Conservation (phyloP, 108 stramenopile genomes). For the Cafeteria roenbergensis region DNA sequence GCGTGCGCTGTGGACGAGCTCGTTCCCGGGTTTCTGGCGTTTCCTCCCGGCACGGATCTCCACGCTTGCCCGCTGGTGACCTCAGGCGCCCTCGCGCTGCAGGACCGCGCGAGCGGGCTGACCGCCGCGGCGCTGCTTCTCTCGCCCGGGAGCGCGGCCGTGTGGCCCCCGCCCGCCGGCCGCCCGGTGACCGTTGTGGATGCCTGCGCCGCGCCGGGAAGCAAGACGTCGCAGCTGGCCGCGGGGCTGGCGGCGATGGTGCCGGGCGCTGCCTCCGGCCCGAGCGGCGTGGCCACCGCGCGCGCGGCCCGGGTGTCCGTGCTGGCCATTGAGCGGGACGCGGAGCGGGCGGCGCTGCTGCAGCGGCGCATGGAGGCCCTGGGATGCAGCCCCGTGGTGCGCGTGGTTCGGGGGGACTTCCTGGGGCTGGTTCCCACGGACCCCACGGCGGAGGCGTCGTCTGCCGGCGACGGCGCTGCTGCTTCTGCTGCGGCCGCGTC, state of each 20-base stretch:
- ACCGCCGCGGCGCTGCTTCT: too few species aligned
- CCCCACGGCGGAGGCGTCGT: not conserved
- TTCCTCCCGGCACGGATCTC: too few species aligned
- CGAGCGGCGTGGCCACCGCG: not conserved
- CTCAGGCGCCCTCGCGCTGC: too few species aligned
- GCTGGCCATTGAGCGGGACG: constrained; percentile 73
- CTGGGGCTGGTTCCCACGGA: constrained; percentile 7
- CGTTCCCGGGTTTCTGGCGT: too few species aligned
- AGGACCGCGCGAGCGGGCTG: too few species aligned
- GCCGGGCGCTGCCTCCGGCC: constrained; percentile 6
- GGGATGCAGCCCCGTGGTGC: constrained; percentile 16
- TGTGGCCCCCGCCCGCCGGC: constrained; percentile 38
- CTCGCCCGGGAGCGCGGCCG: too few species aligned
- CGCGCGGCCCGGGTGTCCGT: constrained; percentile 36
- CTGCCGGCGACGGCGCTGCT: too few species aligned
- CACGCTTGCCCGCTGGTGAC: too few species aligned
- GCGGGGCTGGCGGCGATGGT: constrained; percentile 30
- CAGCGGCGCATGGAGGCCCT: constrained; percentile 48
- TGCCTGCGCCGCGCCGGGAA: constrained; percentile 97
- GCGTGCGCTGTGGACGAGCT: too few species aligned
- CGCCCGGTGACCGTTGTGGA: constrained; percentile 49
- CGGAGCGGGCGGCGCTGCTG: constrained; percentile 56
- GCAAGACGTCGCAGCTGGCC: constrained; percentile 85
- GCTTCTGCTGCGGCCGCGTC: not conserved
- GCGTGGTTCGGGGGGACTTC: not conserved